Evolutionary conservation across 805 yeast species (phyloP).

Genomic region (Candida silvatica): DNA sequence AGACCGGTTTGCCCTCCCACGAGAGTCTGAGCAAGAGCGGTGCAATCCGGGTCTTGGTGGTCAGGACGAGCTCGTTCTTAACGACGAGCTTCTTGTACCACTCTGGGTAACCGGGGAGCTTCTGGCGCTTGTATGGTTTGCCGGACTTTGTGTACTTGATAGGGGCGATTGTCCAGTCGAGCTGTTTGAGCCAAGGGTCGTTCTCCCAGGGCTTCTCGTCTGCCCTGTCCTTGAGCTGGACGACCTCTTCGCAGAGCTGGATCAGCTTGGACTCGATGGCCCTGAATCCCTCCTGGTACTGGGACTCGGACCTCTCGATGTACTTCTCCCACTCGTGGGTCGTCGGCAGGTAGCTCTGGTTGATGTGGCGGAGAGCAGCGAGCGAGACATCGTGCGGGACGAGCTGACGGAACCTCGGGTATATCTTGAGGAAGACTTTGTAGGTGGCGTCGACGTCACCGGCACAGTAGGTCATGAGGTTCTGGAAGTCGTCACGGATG

Average conservation of each 20-base stretch:
- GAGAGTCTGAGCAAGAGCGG: constrained; percentile 68
- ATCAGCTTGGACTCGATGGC: constrained; percentile 52
- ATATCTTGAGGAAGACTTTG: constrained; percentile 54
- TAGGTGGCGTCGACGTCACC: constrained; percentile 73
- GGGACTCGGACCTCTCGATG: constrained; percentile 55
- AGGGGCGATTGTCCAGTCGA: constrained; percentile 76
- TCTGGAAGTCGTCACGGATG: constrained; percentile 47
- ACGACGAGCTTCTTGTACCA: constrained; percentile 71
- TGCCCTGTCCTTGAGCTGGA: constrained; percentile 24
- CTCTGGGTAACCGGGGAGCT: constrained; percentile 82
- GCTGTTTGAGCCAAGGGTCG: constrained; percentile 88
- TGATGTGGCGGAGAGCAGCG: constrained; percentile 72
- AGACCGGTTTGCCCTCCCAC: constrained; percentile 80
- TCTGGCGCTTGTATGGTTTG: constrained; percentile 61
- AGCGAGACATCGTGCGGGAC: constrained; percentile 94
- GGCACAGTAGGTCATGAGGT: constrained; percentile 75
- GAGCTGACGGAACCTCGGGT: constrained; percentile 55
- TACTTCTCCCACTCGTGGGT: constrained; percentile 66
- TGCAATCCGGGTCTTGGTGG: constrained; percentile 66
- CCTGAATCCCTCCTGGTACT: constrained; percentile 50
- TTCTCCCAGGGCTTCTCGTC: constrained; percentile 32
- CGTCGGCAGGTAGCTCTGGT: constrained; percentile 73
- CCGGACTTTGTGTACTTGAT: constrained; percentile 60
- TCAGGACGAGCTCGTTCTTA: constrained; percentile 38
- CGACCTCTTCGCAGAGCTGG: constrained; percentile 52